Evolutionary conservation across 345 rosid genomes (phyloP), one percentile per base, ranked within the genome.

Genomic region (Eucalyptus polybractea): DNA sequence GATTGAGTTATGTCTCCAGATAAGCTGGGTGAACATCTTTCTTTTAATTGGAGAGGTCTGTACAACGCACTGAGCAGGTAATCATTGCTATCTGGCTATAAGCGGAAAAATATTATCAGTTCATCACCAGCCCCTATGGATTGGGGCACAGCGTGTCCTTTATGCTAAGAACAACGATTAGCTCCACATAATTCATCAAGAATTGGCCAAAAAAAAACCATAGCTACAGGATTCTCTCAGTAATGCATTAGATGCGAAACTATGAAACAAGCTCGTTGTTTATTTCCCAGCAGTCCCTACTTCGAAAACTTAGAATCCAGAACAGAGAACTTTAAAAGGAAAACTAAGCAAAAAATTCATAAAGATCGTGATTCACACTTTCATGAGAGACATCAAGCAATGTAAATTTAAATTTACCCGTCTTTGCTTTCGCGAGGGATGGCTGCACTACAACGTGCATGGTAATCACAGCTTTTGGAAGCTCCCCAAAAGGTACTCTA

Each of bases 361-460:
- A 86, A 50, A 86, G 44, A 53, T 31, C 7, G 31, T 51, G 45
- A 72, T 37, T 72, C 45, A 72, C 45, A 72, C 83, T 86, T 51
- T 27, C 44, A 86, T 53, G 62, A 86, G 33, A 10, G 10, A 86
- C 14, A 6, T 58, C 15, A 21, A 19, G 40, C 65, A 49, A 86
- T 50, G 62, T 21, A 51, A 86, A 90, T 62, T 33, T 93, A 96
- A 86, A 90, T 62, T 33, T 93, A 96, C 97, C 98, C 93, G 99
- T 90, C 93, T 96, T 98, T 40, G 96, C 91, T 92, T 97, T 97
- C 5, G 95, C 90, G 86, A 94, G 86, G 89, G 98, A 92, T 80
- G 95, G 97, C 92, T 97, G 99, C 91, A 96, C 98, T 13, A 97
- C 98, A 88, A 98, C 99, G 89, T 98, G 99, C 99, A 98, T 98